phyloP scores from a whole-genome alignment of 805 yeast genomes.

The Cyberlindnera petersonii region DNA sequence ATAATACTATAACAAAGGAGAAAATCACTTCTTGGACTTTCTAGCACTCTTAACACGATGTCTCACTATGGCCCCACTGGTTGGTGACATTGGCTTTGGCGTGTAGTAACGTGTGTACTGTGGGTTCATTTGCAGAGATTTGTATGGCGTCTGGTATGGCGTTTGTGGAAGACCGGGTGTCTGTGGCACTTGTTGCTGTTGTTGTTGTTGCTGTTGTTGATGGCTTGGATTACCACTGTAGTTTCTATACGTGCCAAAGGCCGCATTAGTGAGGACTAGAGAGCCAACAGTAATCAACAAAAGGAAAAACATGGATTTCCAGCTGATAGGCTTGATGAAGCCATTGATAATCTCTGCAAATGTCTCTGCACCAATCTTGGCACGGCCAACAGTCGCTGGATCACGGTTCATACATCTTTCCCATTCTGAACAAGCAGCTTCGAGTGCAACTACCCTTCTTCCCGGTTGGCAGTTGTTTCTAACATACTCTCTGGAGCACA shows the following conservation, averaged over 20 bases:
- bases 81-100: conserved; percentile 22
- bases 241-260: conserved; percentile 41
- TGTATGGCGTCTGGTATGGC: conserved; percentile 22
- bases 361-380: conserved; percentile 74
- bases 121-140: conserved; percentile 21
- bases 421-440: conserved; percentile 67
- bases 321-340: conserved; percentile 64
- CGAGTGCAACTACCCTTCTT: conserved; percentile 69
- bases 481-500: conserved; percentile 65
- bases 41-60: conserved; percentile 17
- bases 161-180: conserved; percentile 20
- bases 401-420: conserved; percentile 79
- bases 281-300: conserved; percentile 46
- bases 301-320: conserved; percentile 59
- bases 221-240: conserved; percentile 16
- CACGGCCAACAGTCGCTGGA: conserved; percentile 62
- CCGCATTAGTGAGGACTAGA: conserved; percentile 46
- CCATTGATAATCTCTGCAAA: conserved; percentile 80
- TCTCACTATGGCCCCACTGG: conserved; percentile 20
- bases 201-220: conserved; percentile 1
- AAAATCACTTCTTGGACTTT: conserved; percentile 17
- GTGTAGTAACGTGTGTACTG: conserved; percentile 23
- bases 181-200: conserved; percentile 15
- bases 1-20: background rate
- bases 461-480: conserved; percentile 69